Percentiles rank a stretch among this genome's conserved stretches.
phyloP scores from a whole-genome alignment of 2,329 filamentous ascomycete genomes.

The Cordyceps militaris region DNA sequence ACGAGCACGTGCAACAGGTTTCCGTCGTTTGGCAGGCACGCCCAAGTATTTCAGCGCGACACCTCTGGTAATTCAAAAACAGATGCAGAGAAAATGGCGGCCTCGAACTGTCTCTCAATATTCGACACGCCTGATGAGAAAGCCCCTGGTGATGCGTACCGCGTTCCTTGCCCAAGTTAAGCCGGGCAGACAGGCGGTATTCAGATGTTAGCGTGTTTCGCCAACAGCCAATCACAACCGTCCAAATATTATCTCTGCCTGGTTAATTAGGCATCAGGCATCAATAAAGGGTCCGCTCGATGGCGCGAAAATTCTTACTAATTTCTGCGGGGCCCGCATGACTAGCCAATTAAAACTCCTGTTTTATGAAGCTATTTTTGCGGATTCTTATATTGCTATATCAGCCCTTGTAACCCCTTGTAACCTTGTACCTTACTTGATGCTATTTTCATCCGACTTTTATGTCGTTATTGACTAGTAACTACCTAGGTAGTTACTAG shows the following conservation, averaged over 20 bases:
- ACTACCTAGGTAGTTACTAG: too few species aligned
- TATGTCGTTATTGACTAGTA: too few species aligned
- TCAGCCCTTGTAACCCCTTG: neutral
- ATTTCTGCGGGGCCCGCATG: neutral
- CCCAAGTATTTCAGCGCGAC: neutral
- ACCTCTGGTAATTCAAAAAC: neutral
- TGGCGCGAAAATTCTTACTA: neutral
- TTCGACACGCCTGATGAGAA: neutral
- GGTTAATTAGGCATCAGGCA: neutral
- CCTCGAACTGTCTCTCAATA: neutral
- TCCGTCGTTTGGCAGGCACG: neutral
- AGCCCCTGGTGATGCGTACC: neutral
- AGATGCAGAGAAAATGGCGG: neutral
- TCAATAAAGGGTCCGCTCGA: neutral
- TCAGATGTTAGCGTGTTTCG: neutral
- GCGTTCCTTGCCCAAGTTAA: neutral
- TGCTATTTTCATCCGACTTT: too few species aligned
- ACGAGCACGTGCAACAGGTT: neutral
- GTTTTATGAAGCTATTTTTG: neutral
- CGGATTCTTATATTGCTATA: neutral
- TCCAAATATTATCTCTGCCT: neutral
- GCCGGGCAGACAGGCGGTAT: neutral
- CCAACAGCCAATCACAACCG: neutral
- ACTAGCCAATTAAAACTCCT: neutral
- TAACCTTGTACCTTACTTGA: neutral